phyloP scores from a whole-genome alignment of 2,329 filamentous ascomycete species.

The Colletotrichum lindemuthianum region DNA sequence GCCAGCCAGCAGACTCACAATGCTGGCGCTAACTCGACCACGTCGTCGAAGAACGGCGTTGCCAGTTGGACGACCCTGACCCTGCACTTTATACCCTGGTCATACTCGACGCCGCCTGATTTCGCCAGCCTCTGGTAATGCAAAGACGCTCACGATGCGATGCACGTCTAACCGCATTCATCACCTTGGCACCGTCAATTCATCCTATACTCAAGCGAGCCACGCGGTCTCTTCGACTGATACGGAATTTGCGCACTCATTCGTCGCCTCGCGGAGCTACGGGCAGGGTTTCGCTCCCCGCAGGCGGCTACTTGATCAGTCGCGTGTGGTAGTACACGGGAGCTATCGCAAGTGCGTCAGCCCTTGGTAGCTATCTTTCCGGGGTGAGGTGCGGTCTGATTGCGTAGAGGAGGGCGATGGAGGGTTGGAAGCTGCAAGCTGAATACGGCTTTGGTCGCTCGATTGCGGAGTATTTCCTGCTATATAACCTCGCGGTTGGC shows the following conservation, averaged over 20 bases:
- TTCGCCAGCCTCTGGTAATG: neutral
- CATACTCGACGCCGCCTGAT: neutral
- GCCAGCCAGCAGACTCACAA: neutral
- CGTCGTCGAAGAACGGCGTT: neutral
- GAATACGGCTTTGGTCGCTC: neutral
- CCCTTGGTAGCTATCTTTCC: constrained; percentile 9
- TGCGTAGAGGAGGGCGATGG: neutral
- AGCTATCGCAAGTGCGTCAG: constrained; percentile 22
- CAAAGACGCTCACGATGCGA: neutral
- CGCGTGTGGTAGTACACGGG: constrained; percentile 4
- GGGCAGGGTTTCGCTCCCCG: too few relatives aligned
- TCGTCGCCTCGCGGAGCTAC: constrained; percentile 6
- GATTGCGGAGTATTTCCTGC: neutral
- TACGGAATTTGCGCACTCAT: neutral
- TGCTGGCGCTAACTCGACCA: constrained; percentile 10
- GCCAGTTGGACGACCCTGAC: constrained; percentile 5
- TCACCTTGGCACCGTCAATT: neutral
- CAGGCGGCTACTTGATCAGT: neutral
- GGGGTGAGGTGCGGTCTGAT: neutral
- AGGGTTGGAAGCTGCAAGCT: neutral
- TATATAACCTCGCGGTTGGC: constrained; percentile 11
- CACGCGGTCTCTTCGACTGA: neutral
- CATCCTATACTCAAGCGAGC: neutral
- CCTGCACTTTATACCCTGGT: constrained; percentile 1
- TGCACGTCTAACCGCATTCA: neutral